Base-by-base conservation (phyloP, 2,329 filamentous ascomycete species). In the Colletotrichum liaoningense region DNA sequence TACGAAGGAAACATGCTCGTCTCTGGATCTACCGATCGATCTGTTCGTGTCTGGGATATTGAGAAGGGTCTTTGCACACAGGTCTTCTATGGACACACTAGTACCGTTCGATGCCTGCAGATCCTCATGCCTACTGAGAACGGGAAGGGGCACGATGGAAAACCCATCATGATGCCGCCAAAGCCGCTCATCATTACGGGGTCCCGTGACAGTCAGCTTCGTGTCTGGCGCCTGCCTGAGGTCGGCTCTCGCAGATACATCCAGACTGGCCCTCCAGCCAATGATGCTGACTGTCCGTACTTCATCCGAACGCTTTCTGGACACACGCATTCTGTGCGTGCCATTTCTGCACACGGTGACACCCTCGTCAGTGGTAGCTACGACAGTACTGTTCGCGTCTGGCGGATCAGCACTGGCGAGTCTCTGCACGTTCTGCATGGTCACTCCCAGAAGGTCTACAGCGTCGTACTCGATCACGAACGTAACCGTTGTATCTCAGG, bases 31-130 rank as follows among this genome's bases (percentile, higher is more conserved):
- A 99, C 97, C 0, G 97, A 99, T 83, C 90, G 97, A 59, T 97
- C 97, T 12, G 97, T 99, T n/a, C 92, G 97, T n/a, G 96, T 99
- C 0, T 99, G 97, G 97, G 96, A 99, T 80, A 98, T 99, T 75
- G 95, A 97, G 79, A 93, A 93, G 78, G 97, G 95, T 0, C 90
- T 94, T 58, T 98, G 96, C 82, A 96, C 95, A 12, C 97, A 99
- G 80, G 93, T 98, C 0, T 99, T 99, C 81, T 95, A 98, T 80
- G 97, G 97, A 0, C 97, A 99, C 80, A 99, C 97, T 11, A 98
- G 96, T 55, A 99, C 97, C 16, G 97, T 99, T 4, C 93, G 97
- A 75, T 99, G 97, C 80, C 86, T 99, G 74, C 95, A 98, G 80
- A 98, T 99, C 69, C 87, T 99, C 56, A 93, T 97, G 88, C 95